These are phyloP conservation scores for Fraxinus velutina DNA, from an alignment of 305 asterid genomes.

Conservation along the genomic window DNA sequence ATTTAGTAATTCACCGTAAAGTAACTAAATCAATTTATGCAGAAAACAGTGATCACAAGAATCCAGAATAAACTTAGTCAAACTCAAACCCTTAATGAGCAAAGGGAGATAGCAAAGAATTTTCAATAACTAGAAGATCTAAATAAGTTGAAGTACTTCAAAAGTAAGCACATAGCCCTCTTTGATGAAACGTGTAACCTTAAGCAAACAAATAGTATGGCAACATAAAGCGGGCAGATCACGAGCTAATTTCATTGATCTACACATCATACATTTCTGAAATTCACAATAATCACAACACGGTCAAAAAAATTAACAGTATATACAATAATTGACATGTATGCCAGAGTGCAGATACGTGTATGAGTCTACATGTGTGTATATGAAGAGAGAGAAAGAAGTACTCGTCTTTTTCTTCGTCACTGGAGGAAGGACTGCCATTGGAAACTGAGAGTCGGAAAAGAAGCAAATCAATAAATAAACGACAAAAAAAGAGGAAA, in stretches of 20 bases:
- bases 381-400: constrained; percentile 13
- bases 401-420: constrained; percentile 5
- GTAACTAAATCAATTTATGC: neutral
- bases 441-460: neutral
- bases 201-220: constrained; percentile 16
- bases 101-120: constrained; percentile 1
- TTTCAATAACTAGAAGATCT: constrained; percentile 22
- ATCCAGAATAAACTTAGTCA: constrained; percentile 1
- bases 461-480: constrained; percentile 3
- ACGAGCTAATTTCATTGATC: constrained; percentile 24
- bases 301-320: constrained; percentile 9
- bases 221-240: constrained; percentile 43
- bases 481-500: neutral
- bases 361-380: neutral
- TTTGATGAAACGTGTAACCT: neutral
- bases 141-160: constrained; percentile 7
- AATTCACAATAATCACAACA: constrained; percentile 11
- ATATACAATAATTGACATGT: constrained; percentile 21
- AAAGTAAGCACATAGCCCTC: constrained; percentile 17
- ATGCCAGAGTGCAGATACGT: constrained; percentile 17
- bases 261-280: constrained; percentile 19
- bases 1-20: neutral
- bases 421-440: constrained; percentile 4
- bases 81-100: neutral
- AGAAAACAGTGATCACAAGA: constrained; percentile 1